Conservation (phyloP, 2,329 filamentous ascomycete species). For the Claviceps spartinae region DNA sequence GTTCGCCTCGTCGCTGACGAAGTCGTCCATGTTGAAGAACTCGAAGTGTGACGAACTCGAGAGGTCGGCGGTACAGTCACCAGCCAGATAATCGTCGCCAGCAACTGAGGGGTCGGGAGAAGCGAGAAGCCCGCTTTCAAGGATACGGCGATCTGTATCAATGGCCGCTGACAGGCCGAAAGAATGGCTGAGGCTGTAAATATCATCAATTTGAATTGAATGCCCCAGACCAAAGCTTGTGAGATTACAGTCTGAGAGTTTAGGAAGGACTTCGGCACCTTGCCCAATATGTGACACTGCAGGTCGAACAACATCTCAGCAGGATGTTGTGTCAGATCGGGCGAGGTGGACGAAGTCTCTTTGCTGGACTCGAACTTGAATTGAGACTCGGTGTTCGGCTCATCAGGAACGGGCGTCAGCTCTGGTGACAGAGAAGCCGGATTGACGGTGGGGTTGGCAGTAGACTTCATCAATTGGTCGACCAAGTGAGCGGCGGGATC, state of each 20-base stretch:
- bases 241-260: conserved; percentile 26
- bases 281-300: conserved; percentile 97
- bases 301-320: conserved; percentile 99
- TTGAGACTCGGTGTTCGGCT: conserved; percentile 5
- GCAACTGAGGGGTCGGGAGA: conserved; percentile 51
- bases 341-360: conserved; percentile 32
- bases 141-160: conserved; percentile 62
- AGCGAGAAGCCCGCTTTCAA: conserved; percentile 66
- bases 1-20: conserved; percentile 39
- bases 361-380: conserved; percentile 11
- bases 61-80: conserved; percentile 40
- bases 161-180: conserved; percentile 53
- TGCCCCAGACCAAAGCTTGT: conserved; percentile 30
- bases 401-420: conserved; percentile 37
- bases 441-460: conserved; percentile 39
- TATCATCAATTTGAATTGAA: conserved; percentile 46
- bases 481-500: conserved; percentile 23
- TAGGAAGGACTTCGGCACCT: conserved; percentile 35
- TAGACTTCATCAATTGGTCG: conserved; percentile 28
- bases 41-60: conserved; percentile 26
- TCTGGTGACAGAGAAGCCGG: conserved; percentile 48
- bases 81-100: conserved; percentile 55
- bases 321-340: conserved; percentile 99
- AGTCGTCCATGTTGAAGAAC: conserved; percentile 39
- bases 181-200: conserved; percentile 56